These are phyloP conservation scores for Saxophila tyrrhenica DNA, from an alignment of 495 filamentous ascomycete species.

Conservation along the genomic window DNA sequence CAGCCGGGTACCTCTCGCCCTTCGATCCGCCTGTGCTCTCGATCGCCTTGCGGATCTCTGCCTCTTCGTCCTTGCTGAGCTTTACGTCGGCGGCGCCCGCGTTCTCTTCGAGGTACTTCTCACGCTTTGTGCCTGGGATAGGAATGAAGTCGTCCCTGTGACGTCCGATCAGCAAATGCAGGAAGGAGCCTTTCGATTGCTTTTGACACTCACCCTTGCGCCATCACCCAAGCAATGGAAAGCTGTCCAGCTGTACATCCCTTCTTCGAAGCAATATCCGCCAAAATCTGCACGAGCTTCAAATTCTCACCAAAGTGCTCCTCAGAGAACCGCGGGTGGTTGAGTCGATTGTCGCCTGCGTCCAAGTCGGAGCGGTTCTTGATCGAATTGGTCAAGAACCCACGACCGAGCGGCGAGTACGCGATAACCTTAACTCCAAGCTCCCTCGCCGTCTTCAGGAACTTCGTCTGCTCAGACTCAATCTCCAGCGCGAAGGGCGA, in stretches of 20 bases:
- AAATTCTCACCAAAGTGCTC: conserved; percentile 42
- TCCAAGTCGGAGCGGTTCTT: conserved; percentile 33
- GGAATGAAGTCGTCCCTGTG: conserved; percentile 36
- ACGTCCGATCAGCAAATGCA: neutral
- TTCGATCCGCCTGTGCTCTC: conserved; percentile 28
- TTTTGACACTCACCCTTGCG: conserved; percentile 34
- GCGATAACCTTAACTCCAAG: conserved; percentile 37
- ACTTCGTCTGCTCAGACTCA: conserved; percentile 35
- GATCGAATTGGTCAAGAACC: conserved; percentile 49
- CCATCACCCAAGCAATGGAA: conserved; percentile 34
- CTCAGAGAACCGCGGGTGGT: conserved; percentile 37
- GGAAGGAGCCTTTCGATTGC: neutral
- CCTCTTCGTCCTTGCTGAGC: conserved; percentile 40
- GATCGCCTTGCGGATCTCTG: conserved; percentile 36
- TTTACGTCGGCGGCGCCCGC: conserved; percentile 34
- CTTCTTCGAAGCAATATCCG: conserved; percentile 56
- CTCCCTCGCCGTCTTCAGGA: conserved; percentile 47
- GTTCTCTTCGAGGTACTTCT: conserved; percentile 49
- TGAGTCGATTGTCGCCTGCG: conserved; percentile 23
- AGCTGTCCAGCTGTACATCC: conserved; percentile 35
- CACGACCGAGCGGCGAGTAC: conserved; percentile 39
- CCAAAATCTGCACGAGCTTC: conserved; percentile 53
- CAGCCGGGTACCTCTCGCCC: conserved; percentile 28
- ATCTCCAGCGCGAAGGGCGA: conserved; percentile 46
- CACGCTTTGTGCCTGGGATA: conserved; percentile 45